A percentile compares a stretch with the other conserved stretches of the same genome.
phyloP scores from a whole-genome alignment of 495 filamentous ascomycete genomes.

The Glarea lozoyensis region DNA sequence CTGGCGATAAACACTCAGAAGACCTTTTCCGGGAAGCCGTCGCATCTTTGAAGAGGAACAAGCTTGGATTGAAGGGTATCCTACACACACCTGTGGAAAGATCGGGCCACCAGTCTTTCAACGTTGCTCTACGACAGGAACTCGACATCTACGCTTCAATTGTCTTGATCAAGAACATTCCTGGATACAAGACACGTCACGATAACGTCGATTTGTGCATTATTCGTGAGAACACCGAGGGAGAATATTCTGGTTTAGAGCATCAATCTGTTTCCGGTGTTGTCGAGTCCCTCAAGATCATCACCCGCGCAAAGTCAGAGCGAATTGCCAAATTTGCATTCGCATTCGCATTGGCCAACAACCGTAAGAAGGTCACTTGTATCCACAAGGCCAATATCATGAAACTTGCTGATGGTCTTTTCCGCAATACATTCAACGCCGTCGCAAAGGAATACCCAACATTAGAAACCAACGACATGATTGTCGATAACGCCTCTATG shows the following conservation, averaged over 20 bases:
- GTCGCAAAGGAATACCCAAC: conserved; percentile 89
- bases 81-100: conserved; percentile 94
- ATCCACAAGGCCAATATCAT: conserved; percentile 99
- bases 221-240: conserved; percentile 99
- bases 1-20: conserved; percentile 80
- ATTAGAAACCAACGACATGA: conserved; percentile 94
- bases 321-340: conserved; percentile 98
- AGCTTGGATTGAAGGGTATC: conserved; percentile 95
- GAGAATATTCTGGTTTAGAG: conserved; percentile 96
- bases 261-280: conserved; percentile 96
- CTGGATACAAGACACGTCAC: conserved; percentile 94
- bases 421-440: conserved; percentile 92
- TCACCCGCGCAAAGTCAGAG: conserved; percentile 96
- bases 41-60: conserved; percentile 91
- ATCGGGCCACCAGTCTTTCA: conserved; percentile 98
- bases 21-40: conserved; percentile 92
- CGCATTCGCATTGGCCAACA: conserved; percentile 93
- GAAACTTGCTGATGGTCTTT: conserved; percentile 98
- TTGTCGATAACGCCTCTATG: conserved; percentile 99
- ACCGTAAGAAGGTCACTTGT: conserved; percentile 96
- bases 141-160: conserved; percentile 99
- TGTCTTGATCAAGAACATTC: conserved; percentile 97
- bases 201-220: conserved; percentile 95
- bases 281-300: conserved; percentile 99
- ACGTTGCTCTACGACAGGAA: conserved; percentile 96